Conservation (phyloP, 495 filamentous ascomycete species). For the Daldinia loculata region DNA sequence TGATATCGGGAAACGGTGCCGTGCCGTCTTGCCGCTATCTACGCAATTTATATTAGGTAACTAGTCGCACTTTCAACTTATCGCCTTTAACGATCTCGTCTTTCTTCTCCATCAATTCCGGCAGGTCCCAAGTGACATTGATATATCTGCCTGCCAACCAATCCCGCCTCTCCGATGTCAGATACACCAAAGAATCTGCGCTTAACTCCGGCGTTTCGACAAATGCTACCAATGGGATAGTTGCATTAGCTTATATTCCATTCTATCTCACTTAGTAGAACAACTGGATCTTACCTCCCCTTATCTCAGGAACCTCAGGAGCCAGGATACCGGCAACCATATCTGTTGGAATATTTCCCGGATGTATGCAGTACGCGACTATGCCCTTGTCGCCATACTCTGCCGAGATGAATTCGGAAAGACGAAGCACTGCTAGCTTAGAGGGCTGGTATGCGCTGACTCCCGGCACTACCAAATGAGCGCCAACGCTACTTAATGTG, state of each 20-base stretch:
- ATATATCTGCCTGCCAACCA: conserved; percentile 64
- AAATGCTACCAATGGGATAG: conserved; percentile 42
- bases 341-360: conserved; percentile 60
- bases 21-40: not conserved
- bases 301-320: conserved; percentile 19
- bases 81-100: conserved; percentile 58
- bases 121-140: conserved; percentile 59
- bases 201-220: conserved; percentile 55
- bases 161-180: conserved; percentile 56
- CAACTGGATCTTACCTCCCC: conserved; percentile 28
- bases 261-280: not conserved
- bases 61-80: conserved; percentile 57
- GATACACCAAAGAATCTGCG: conserved; percentile 59
- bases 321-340: conserved; percentile 39
- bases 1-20: no score
- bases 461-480: conserved; percentile 44
- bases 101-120: conserved; percentile 53
- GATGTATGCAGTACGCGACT: conserved; percentile 59
- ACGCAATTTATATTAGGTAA: conserved; percentile 36
- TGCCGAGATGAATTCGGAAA: conserved; percentile 55
- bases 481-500: conserved; percentile 56
- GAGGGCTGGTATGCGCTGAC: conserved; percentile 54
- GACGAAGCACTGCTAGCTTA: conserved; percentile 60
- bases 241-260: conserved; percentile 1
- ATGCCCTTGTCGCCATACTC: conserved; percentile 60